phyloP scores from a whole-genome alignment of 1,139 yeast genomes.

The Suhomyces bribrorum region DNA sequence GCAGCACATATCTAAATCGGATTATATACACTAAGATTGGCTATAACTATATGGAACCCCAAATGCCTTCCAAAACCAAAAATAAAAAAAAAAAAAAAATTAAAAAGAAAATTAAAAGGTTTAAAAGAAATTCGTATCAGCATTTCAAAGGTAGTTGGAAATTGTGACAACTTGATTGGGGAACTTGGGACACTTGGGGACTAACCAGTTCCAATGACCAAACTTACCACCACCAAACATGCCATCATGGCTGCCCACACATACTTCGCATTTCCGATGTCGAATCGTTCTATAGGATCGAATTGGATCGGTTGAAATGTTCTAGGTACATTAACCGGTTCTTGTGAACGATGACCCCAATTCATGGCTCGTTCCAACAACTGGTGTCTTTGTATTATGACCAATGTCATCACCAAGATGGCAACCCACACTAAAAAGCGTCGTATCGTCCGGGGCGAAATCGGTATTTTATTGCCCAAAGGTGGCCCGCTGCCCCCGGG shows the following conservation, averaged over 20 bases:
- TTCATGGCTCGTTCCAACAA: constrained; percentile 2
- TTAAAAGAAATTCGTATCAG: not conserved
- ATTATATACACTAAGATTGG: too few relatives aligned
- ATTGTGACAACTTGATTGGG: not conserved
- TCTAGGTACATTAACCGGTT: not conserved
- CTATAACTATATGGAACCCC: too few relatives aligned
- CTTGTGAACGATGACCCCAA: not conserved
- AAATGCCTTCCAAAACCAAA: too few relatives aligned
- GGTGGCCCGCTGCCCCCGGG: not conserved
- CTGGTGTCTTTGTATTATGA: constrained; percentile 7
- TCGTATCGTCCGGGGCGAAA: not conserved
- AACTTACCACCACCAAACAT: constrained; percentile 1
- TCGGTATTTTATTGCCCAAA: not conserved
- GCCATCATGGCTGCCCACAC: constrained; percentile 19
- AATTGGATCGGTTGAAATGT: constrained; percentile 20
- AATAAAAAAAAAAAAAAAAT: too few relatives aligned
- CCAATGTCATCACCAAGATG: constrained; percentile 7
- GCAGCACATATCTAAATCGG: too few relatives aligned
- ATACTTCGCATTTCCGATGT: constrained; percentile 23
- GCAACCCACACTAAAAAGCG: constrained; percentile 3
- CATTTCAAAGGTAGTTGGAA: not conserved
- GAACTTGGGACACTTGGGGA: not conserved
- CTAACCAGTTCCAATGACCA: constrained; percentile 6
- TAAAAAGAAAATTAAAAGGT: too few relatives aligned
- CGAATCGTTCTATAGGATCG: constrained; percentile 28